These are phyloP conservation scores for Beta lomatogona DNA, from an alignment of 179 eudicot genomes.

Conservation along the genomic window DNA sequence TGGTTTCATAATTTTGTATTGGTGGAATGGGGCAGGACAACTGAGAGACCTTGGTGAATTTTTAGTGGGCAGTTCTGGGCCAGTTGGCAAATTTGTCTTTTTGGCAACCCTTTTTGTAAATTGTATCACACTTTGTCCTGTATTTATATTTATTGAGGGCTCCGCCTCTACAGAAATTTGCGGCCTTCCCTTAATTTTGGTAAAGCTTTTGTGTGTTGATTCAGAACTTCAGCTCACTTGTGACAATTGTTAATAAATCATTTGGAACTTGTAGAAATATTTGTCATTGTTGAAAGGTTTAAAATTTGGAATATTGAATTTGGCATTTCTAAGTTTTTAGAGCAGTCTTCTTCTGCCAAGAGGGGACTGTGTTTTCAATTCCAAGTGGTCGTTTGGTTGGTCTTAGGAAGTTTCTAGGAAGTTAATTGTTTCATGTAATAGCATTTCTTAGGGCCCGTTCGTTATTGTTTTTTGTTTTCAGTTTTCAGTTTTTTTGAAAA, in stretches of 20 bases:
- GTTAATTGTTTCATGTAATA: too few species aligned
- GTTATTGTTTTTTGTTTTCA: too few species aligned
- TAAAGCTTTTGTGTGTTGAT: too few species aligned
- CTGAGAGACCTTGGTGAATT: background rate
- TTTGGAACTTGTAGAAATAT: background rate
- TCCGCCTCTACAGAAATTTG: background rate
- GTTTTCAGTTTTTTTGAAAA: too few species aligned
- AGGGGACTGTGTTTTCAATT: background rate
- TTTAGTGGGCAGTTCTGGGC: background rate
- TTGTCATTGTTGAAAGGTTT: background rate
- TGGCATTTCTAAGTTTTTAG: background rate
- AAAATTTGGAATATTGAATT: background rate
- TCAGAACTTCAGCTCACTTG: background rate
- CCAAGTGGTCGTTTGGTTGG: too few species aligned
- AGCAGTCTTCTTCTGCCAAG: background rate
- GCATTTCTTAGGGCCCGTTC: too few species aligned
- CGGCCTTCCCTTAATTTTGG: too few species aligned
- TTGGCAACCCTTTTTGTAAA: background rate
- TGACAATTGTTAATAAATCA: background rate
- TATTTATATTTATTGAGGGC: background rate
- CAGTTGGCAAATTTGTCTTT: slow-evolving; percentile 2
- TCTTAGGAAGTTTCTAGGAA: too few species aligned
- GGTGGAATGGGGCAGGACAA: slow-evolving; percentile 1
- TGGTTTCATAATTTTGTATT: background rate
- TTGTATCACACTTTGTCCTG: background rate